Percentiles rank a stretch among this genome's conserved stretches.
Conservation (phyloP, 805 yeast genomes). For the Hanseniaspora nectarophila region DNA sequence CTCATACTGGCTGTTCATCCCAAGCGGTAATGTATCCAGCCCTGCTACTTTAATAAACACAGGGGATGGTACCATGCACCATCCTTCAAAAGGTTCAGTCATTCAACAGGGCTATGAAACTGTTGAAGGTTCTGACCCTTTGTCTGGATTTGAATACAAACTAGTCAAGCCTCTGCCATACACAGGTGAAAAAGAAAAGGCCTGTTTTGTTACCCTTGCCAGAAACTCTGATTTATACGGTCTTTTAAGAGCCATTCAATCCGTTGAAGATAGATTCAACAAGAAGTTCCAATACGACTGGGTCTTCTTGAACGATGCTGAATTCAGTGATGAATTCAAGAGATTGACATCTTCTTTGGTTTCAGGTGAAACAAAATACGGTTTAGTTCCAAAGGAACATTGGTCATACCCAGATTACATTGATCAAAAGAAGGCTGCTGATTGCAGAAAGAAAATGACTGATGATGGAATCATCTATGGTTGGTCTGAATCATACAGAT, state of each 20-base stretch:
- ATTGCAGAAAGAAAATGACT: conserved; percentile 42
- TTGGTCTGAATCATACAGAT: conserved; percentile 59
- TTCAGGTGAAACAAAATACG: conserved; percentile 70
- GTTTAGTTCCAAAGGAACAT: conserved; percentile 67
- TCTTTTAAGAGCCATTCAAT: conserved; percentile 52
- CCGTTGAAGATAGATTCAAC: conserved; percentile 85
- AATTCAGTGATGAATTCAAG: conserved; percentile 72
- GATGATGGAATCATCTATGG: conserved; percentile 48
- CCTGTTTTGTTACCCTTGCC: conserved; percentile 71
- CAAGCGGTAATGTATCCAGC: not conserved
- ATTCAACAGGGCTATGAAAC: conserved; percentile 1
- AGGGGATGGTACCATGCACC: conserved; percentile 4
- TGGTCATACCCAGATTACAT: conserved; percentile 84
- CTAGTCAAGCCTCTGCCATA: conserved; percentile 7
- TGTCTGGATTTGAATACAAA: conserved; percentile 12
- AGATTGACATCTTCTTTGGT: conserved; percentile 51
- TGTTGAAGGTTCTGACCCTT: not conserved
- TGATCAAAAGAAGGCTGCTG: conserved; percentile 55
- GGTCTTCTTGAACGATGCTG: conserved; percentile 87
- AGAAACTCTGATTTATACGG: conserved; percentile 60
- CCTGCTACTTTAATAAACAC: not conserved
- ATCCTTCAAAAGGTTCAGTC: not conserved
- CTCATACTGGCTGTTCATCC: conserved; percentile 14
- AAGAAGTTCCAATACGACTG: conserved; percentile 73
- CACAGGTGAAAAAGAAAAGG: conserved; percentile 40